Base-by-base conservation (phyloP, 2,329 filamentous ascomycete species). In the Aspergillus sergii region DNA sequence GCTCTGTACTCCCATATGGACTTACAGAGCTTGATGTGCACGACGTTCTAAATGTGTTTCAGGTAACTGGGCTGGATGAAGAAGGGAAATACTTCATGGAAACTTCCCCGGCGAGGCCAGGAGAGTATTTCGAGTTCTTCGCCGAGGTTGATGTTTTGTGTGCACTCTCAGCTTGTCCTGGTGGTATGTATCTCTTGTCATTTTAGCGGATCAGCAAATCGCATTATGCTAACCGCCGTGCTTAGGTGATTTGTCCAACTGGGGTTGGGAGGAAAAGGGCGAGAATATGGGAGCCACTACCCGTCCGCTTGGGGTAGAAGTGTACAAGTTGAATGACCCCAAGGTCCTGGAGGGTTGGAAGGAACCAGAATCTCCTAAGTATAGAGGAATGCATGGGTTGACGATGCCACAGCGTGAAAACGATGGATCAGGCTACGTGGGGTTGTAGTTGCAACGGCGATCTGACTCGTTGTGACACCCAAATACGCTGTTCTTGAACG, bases 21-120 rank as follows among this genome's bases (percentile, higher is more conserved):
- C 75, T 95, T 48, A 84, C 82, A 6, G 92, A 95, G 77, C 81
- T 82, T 34, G 91, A 95, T 72, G 87, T 95, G 1, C 92, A 96
- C 71, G 92, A 96, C 74, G 92, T 96, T 0, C 83, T 96, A 59
- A 96, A 96, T 72, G 82, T 96, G 3, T 95, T 96, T 73, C 92
- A 96, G 75, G 91, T 94, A 8, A 95, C 92, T 0, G 91, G 92
- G 0, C 74, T 95, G 54, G 89, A 95, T 70, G 82, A 85, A 59
- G 72, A 89, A 64, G 91, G 91, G 0, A 85, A 88, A 58, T 94
- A 94, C 68, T 94, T 92, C 64, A 96, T 96, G 82, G 79, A 81
- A 57, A 76, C 82, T 10, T 82, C 76, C 32, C 82, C 82, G 6
- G 81, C 82, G 4, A 80, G 78, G 63, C 63, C 74, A 28, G 79